Conservation (phyloP, 2,329 filamentous ascomycete species). For the Colletotrichum shisoi region DNA sequence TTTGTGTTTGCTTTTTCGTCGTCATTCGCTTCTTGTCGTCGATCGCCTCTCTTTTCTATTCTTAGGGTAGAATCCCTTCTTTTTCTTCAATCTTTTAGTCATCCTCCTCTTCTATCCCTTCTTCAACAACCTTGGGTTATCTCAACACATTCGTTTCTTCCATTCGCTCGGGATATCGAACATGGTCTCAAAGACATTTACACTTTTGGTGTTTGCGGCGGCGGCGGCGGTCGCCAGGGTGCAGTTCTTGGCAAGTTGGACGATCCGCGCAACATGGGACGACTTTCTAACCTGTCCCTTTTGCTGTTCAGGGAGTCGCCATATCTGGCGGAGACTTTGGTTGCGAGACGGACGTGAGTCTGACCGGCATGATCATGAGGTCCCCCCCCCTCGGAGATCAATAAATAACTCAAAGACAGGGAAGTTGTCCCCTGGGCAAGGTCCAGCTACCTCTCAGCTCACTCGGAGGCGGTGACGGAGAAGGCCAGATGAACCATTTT, state of each 20-base stretch:
- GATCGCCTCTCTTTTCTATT: constrained; percentile 7
- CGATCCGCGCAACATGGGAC: constrained; percentile 25
- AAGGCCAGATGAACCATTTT: constrained; percentile 66
- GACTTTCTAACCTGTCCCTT: constrained; percentile 3
- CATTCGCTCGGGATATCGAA: constrained; percentile 31
- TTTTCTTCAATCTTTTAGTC: constrained; percentile 8
- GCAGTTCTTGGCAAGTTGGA: constrained; percentile 37
- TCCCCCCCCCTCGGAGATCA: background rate
- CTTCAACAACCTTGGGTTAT: background rate
- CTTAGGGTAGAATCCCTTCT: constrained; percentile 34
- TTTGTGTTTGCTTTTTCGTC: constrained; percentile 23
- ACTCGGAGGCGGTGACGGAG: constrained; percentile 50
- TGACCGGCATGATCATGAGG: background rate
- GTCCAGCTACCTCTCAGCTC: constrained; percentile 49
- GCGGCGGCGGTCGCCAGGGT: constrained; percentile 34
- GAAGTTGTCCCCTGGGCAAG: constrained; percentile 50
- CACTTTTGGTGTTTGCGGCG: constrained; percentile 33
- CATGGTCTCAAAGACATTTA: constrained; percentile 30
- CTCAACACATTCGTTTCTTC: constrained; percentile 17
- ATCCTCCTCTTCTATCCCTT: constrained; percentile 25
- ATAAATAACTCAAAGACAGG: constrained; percentile 43
- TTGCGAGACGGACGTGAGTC: constrained; percentile 55
- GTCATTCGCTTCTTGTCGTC: constrained; percentile 17
- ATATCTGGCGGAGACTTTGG: constrained; percentile 60
- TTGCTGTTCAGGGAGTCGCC: constrained; percentile 48